These are phyloP conservation scores for Leersia perrieri DNA, from an alignment of 176 grass and related monocot species.

Conservation along the genomic window DNA sequence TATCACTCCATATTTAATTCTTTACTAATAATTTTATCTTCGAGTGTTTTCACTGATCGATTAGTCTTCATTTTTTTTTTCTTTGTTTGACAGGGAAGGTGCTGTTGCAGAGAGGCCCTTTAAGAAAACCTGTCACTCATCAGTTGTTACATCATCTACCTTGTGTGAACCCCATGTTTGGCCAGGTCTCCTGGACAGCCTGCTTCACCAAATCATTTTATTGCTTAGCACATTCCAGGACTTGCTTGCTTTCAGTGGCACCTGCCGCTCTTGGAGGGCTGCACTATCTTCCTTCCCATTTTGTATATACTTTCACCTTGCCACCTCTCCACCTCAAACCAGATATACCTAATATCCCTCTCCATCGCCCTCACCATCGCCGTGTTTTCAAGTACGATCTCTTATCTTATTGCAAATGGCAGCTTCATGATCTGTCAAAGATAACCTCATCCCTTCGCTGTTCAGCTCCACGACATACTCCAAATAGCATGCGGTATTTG, in stretches of 20 bases:
- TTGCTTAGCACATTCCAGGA: conserved; percentile 56
- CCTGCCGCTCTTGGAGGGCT: conserved; percentile 52
- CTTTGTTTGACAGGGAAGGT: conserved; percentile 10
- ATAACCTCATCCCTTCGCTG: not conserved
- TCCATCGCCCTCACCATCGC: not conserved
- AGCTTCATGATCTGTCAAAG: conserved; percentile 23
- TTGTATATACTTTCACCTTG: conserved; percentile 7
- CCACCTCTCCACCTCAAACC: conserved; percentile 47
- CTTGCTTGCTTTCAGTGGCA: conserved; percentile 34
- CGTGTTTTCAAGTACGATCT: not conserved
- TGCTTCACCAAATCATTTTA: conserved; percentile 43
- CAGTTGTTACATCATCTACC: not conserved
- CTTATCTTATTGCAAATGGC: not conserved
- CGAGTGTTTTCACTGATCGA: not conserved
- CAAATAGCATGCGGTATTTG: conserved; percentile 15
- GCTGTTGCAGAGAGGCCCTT: not conserved
- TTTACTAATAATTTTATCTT: not conserved
- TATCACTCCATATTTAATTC: not conserved
- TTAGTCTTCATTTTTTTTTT: not conserved
- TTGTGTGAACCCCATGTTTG: conserved; percentile 13
- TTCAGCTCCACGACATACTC: not conserved
- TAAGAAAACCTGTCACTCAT: conserved; percentile 2
- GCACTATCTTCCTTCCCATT: conserved; percentile 18
- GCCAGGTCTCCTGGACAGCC: conserved; percentile 38
- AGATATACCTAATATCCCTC: not conserved